Evolutionary conservation across 139 green algal species (phyloP).

Genomic region (Picochlorum sp.): DNA sequence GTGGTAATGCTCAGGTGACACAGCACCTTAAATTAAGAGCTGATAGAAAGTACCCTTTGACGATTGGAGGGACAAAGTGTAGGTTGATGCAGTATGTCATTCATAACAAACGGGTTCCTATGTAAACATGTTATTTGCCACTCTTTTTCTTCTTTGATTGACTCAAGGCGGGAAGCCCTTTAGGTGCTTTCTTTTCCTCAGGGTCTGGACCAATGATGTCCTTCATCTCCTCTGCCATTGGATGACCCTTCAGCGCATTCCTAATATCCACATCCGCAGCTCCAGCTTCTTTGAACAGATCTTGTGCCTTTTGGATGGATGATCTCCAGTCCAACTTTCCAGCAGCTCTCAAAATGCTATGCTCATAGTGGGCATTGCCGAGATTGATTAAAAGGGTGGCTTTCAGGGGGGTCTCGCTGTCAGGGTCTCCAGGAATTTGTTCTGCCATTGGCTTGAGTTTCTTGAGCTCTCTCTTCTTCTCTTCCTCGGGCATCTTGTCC

Average conservation of each 20-base stretch:
- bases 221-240: conserved; percentile 23
- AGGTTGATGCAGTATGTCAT: conserved; percentile 49
- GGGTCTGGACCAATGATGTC: conserved; percentile 25
- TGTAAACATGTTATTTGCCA: neutral
- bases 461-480: conserved; percentile 29
- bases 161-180: conserved; percentile 30
- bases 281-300: conserved; percentile 33
- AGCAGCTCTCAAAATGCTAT: conserved; percentile 27
- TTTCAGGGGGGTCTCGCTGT: conserved; percentile 16
- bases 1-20: conserved; percentile 47
- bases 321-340: conserved; percentile 32
- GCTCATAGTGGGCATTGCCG: conserved; percentile 35
- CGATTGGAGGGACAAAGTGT: conserved; percentile 58
- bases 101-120: neutral
- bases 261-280: conserved; percentile 30
- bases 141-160: conserved; percentile 31
- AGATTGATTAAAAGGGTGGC: conserved; percentile 29
- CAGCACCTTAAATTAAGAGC: conserved; percentile 48
- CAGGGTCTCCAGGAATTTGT: conserved; percentile 20
- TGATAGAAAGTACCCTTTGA: conserved; percentile 33
- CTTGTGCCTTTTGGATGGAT: conserved; percentile 28
- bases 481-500: conserved; percentile 27
- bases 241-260: conserved; percentile 38
- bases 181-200: conserved; percentile 22
- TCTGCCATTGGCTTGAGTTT: conserved; percentile 30